Evolutionary conservation across 2,329 filamentous ascomycete genomes (phyloP), one percentile per base, ranked within the genome.

Genomic region (Gnomoniopsis smithogilvyi): DNA sequence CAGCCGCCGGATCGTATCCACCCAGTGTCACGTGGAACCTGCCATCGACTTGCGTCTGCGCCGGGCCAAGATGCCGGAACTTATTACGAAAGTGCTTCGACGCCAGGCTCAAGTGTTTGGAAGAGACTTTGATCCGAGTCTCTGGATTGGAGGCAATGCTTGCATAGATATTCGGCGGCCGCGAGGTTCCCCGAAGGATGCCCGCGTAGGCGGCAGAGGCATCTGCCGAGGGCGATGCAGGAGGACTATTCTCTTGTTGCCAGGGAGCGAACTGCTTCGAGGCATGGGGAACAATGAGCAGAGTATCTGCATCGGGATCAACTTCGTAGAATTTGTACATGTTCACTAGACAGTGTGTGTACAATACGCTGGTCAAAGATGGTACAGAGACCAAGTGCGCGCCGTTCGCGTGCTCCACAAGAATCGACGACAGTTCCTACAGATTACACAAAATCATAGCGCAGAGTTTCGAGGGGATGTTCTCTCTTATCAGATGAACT

Each of bases 1-100:
- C 69, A 0, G 77, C 75, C 7, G 74, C 66, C 3, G 68, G 63
- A 55, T 80, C 72, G 56, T 72, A 69, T 17, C 67, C 67, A 3
- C 66, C 67, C 6, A 73, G 61, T 3, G 57, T 60, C 7, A 73
- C 56, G 55, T 73, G 70, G 6, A 69, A 55, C 47, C 71, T 67
- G 15, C 70, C 70, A 50, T 73, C 71, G 0, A 69, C 59, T 50
- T 69, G 59, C 19, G 46, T 51, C 24, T 47, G 24, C n/a, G 63
- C 54, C 3, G 53, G 45, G 62, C 59, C 62, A 2, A 56, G 41
- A 58, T 63, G 65, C 1, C 54, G 54, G 34, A 67, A 45, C 58
- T 64, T 64, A 21, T 58, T 62, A 21, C 56, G 52, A 47, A 66
- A 65, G 41, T 63, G 60, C 11, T 50, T 51, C 10, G 73, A 76